Percentiles rank a stretch among this genome's conserved stretches.
phyloP scores from a whole-genome alignment of 1,139 yeast species.

The Suhomyces panamericanus region DNA sequence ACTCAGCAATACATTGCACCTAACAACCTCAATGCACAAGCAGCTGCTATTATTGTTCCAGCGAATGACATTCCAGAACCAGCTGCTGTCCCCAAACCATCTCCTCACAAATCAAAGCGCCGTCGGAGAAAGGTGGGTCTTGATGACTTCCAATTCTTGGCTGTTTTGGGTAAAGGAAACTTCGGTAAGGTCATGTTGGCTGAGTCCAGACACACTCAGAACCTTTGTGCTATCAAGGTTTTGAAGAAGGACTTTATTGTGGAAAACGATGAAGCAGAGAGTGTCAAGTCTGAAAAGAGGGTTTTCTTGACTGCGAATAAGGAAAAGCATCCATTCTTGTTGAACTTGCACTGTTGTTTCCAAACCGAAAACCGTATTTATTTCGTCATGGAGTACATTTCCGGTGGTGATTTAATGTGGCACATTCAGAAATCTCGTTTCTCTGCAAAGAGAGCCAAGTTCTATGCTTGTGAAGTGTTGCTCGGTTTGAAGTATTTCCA shows the following conservation, averaged over 20 bases:
- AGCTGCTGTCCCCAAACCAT: constrained; percentile 1
- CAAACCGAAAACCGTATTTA: constrained; percentile 97
- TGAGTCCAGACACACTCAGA: constrained; percentile 76
- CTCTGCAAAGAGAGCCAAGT: constrained; percentile 88
- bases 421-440: constrained; percentile 93
- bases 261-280: constrained; percentile 93
- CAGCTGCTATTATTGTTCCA: not conserved
- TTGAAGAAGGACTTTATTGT: constrained; percentile 92
- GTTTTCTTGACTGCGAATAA: constrained; percentile 89
- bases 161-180: constrained; percentile 96
- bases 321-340: constrained; percentile 88
- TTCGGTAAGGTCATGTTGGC: constrained; percentile 98
- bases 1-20: constrained; percentile 21
- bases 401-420: constrained; percentile 99
- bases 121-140: constrained; percentile 76
- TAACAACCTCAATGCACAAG: constrained; percentile 11
- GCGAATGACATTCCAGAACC: constrained; percentile 3
- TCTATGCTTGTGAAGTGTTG: constrained; percentile 94
- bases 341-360: constrained; percentile 91
- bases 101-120: constrained; percentile 33
- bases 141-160: constrained; percentile 90
- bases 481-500: constrained; percentile 91
- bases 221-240: constrained; percentile 91
- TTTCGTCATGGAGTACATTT: constrained; percentile 96
- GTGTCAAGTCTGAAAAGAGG: constrained; percentile 89